These are phyloP conservation scores for Yarrowia bubula DNA, from an alignment of 805 yeast species.

Conservation along the genomic window DNA sequence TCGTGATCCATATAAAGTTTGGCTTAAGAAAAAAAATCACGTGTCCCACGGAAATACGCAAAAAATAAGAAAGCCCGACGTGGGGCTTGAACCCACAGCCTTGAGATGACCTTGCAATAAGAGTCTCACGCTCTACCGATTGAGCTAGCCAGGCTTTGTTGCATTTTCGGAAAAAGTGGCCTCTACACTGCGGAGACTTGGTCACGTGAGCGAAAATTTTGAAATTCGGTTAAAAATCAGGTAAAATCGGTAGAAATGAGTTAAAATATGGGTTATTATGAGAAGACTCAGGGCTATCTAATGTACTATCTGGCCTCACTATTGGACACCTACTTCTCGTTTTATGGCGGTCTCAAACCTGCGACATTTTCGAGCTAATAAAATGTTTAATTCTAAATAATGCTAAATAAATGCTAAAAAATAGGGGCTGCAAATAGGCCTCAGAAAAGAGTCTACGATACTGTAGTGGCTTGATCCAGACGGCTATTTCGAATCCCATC, in stretches of 20 bases:
- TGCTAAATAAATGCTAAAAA: too few species aligned
- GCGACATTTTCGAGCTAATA: too few species aligned
- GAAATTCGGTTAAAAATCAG: neutral
- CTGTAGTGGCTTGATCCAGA: too few species aligned
- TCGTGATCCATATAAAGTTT: neutral
- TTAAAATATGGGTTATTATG: neutral
- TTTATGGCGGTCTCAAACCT: too few species aligned
- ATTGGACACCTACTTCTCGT: too few species aligned
- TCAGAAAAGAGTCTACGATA: too few species aligned
- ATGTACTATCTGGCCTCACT: too few species aligned
- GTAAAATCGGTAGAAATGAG: neutral
- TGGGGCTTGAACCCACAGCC: slow-evolving; percentile 28
- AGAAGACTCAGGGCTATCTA: too few species aligned
- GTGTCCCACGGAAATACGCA: slow-evolving; percentile 24
- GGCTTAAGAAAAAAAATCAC: neutral
- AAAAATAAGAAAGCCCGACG: slow-evolving; percentile 22
- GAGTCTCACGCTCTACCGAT: slow-evolving; percentile 28
- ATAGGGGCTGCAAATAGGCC: too few species aligned
- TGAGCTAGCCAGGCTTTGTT: slow-evolving; percentile 22
- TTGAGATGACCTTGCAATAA: slow-evolving; percentile 10
- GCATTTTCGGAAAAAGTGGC: neutral
- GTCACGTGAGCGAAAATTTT: neutral
- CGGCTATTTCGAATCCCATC: too few species aligned
- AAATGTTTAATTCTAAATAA: too few species aligned
- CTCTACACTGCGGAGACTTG: too few species aligned